These are phyloP conservation scores for Miscanthus sacchariflorus DNA, from an alignment of 202 grass and related monocot genomes.

Conservation along the genomic window DNA sequence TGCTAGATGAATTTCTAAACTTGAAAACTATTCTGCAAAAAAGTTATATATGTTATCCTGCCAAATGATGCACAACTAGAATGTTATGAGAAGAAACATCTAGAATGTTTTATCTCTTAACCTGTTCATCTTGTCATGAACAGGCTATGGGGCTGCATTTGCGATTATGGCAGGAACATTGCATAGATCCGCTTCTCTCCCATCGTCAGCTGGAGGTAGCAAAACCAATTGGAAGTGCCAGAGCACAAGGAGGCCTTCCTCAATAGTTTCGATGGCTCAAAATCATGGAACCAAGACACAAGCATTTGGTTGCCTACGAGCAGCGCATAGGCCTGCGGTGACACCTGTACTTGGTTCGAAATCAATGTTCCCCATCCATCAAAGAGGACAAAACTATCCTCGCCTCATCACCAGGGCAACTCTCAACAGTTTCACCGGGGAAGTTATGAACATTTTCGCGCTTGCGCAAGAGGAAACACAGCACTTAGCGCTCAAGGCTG, in stretches of 20 bases:
- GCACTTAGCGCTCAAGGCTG: not conserved
- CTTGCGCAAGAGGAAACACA: constrained; percentile 25
- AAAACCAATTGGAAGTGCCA: not conserved
- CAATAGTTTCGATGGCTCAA: constrained; percentile 27
- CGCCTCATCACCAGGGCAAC: not conserved
- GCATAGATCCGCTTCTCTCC: not conserved
- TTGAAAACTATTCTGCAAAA: no score
- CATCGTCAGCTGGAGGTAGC: not conserved
- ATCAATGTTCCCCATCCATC: not conserved
- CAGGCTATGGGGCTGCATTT: constrained; percentile 43
- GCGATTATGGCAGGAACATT: constrained; percentile 41
- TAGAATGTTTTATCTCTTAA: not conserved
- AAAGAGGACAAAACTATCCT: not conserved
- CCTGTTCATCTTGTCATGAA: constrained; percentile 16
- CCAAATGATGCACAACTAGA: not conserved
- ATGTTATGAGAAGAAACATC: not conserved
- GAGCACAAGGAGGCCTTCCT: constrained; percentile 20
- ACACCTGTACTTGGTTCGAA: not conserved
- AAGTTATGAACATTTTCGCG: constrained; percentile 2
- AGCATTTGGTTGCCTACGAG: not conserved
- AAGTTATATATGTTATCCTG: not conserved
- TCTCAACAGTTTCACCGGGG: constrained; percentile 18
- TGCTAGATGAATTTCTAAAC: no score
- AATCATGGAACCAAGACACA: not conserved
- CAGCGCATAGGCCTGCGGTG: not conserved